Percentiles rank a stretch among this genome's conserved stretches.
phyloP scores from a whole-genome alignment of 202 grass and related monocot genomes.

The Digitaria exilis region DNA sequence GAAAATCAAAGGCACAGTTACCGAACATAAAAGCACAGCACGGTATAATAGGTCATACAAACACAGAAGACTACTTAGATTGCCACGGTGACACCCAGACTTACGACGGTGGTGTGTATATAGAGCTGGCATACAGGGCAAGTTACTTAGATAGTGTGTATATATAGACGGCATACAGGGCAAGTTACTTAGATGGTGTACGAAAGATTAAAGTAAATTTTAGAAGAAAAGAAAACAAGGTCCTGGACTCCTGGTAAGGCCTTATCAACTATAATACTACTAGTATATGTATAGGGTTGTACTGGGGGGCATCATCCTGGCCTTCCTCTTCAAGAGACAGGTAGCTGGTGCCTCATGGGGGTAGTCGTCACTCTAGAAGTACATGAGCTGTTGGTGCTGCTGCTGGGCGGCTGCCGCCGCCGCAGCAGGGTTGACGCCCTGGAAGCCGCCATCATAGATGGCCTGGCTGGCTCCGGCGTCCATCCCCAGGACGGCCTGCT shows the following conservation, averaged over 20 bases:
- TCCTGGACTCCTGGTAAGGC: constrained; percentile 19
- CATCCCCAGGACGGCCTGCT: constrained; percentile 67
- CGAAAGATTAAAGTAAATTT: not conserved
- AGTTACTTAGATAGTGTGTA: too few relatives aligned
- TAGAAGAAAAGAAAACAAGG: constrained; percentile 5
- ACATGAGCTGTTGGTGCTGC: constrained; percentile 78
- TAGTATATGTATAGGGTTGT: constrained; percentile 30
- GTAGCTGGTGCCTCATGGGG: constrained; percentile 10
- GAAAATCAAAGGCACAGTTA: too few relatives aligned
- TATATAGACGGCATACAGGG: constrained; percentile 8
- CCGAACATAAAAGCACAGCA: too few relatives aligned
- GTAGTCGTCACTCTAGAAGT: constrained; percentile 38
- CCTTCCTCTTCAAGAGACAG: not conserved
- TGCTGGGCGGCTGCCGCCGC: not conserved
- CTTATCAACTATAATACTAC: constrained; percentile 19
- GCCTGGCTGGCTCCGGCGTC: constrained; percentile 68
- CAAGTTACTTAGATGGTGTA: constrained; percentile 34
- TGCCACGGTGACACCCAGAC: not conserved
- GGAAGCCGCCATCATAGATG: constrained; percentile 72
- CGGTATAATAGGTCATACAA: too few relatives aligned
- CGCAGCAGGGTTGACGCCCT: constrained; percentile 45
- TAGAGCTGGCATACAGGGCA: too few relatives aligned
- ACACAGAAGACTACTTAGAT: not conserved
- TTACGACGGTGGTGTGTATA: constrained; percentile 19
- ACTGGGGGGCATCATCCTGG: constrained; percentile 21